Conservation (phyloP, 2,329 filamentous ascomycete genomes). For the Aspergillus arachidicola region DNA sequence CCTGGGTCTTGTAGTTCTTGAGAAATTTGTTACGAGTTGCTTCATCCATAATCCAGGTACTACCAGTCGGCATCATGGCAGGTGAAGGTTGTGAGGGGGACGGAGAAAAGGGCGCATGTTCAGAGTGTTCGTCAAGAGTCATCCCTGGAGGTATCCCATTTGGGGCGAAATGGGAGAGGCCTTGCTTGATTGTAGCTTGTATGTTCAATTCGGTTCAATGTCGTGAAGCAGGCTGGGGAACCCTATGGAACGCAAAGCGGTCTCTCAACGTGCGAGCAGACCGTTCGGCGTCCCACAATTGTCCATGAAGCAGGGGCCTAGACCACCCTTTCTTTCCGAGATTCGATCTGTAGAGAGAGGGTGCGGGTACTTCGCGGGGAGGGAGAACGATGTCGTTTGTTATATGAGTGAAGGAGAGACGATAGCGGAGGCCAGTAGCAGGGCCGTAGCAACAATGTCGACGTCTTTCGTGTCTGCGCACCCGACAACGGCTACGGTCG, state of each 20-base stretch:
- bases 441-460: not conserved
- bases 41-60: conserved; percentile 41
- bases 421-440: not conserved
- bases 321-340: conserved; percentile 18
- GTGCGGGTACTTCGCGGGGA: too few relatives aligned
- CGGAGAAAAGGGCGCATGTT: conserved; percentile 44
- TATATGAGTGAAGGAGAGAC: not conserved
- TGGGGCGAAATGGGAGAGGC: conserved; percentile 21
- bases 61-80: conserved; percentile 33
- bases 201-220: conserved; percentile 15
- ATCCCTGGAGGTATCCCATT: conserved; percentile 39
- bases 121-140: conserved; percentile 41
- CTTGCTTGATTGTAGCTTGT: conserved; percentile 17
- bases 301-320: conserved; percentile 39
- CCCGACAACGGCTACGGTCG: not conserved
- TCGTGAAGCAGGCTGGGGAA: conserved; percentile 44
- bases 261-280: conserved; percentile 52
- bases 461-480: not conserved
- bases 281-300: conserved; percentile 54
- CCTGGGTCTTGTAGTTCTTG: conserved; percentile 50
- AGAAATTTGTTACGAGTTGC: conserved; percentile 45
- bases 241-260: conserved; percentile 56
- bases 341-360: not conserved
- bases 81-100: conserved; percentile 37
- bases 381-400: not conserved